Conservation (phyloP, 2,329 filamentous ascomycete species). For the Juglanconis sp. region DNA sequence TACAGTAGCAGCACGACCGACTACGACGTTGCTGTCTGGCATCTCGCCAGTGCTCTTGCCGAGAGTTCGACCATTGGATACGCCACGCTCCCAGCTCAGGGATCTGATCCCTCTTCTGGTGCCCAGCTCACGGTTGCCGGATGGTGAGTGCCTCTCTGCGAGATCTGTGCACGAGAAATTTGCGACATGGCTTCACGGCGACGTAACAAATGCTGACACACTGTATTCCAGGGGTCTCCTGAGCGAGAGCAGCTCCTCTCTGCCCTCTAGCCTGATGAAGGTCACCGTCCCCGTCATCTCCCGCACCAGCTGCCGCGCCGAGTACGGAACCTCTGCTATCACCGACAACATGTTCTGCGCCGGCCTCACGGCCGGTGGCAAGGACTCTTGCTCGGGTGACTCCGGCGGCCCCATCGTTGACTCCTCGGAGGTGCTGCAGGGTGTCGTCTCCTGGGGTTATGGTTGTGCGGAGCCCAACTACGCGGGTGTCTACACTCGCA, state of each 20-base stretch:
- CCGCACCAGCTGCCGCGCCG: slow-evolving; percentile 24
- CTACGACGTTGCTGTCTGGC: slow-evolving; percentile 30
- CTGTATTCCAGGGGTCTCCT: slow-evolving; percentile 22
- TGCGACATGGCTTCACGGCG: not conserved
- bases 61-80: slow-evolving; percentile 24
- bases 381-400: slow-evolving; percentile 32
- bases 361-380: slow-evolving; percentile 25
- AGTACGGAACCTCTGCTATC: slow-evolving; percentile 24
- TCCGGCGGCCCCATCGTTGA: slow-evolving; percentile 30
- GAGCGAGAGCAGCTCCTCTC: slow-evolving; percentile 11
- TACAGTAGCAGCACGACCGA: slow-evolving; percentile 20
- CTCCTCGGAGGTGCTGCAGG: slow-evolving; percentile 21
- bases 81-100: slow-evolving; percentile 22
- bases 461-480: slow-evolving; percentile 26
- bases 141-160: slow-evolving; percentile 23
- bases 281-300: slow-evolving; percentile 29
- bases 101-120: slow-evolving; percentile 25
- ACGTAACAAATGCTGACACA: not conserved
- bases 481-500: slow-evolving; percentile 28
- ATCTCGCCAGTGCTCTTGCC: slow-evolving; percentile 25
- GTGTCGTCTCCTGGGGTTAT: slow-evolving; percentile 30
- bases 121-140: slow-evolving; percentile 24
- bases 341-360: slow-evolving; percentile 33
- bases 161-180: not conserved
- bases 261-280: slow-evolving; percentile 26